Percentiles rank a stretch among this genome's conserved stretches.
Conservation (phyloP, 2,329 filamentous ascomycete genomes). For the Exophiala calicioides region DNA sequence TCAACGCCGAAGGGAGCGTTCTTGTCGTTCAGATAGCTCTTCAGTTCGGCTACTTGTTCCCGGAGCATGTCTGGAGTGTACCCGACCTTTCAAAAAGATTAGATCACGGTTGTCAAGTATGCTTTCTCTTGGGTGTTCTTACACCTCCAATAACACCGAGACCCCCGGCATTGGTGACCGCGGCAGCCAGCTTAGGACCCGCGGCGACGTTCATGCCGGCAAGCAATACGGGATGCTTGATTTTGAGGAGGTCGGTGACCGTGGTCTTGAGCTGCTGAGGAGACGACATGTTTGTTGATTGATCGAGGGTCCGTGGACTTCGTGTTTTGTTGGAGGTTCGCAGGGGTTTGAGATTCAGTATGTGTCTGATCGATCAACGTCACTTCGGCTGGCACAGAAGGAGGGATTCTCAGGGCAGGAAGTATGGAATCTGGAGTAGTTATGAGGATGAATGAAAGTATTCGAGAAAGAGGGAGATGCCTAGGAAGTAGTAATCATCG, state of each 20-base stretch:
- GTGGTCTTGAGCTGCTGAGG: conserved; percentile 86
- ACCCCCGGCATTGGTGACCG: conserved; percentile 94
- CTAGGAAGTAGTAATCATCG: conserved; percentile 15
- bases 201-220: conserved; percentile 99
- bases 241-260: conserved; percentile 93
- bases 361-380: too few relatives aligned
- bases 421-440: not conserved
- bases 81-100: conserved; percentile 43
- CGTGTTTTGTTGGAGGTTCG: too few relatives aligned
- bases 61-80: conserved; percentile 97
- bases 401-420: not conserved
- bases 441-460: not conserved
- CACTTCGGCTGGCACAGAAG: too few relatives aligned
- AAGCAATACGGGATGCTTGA: conserved; percentile 93
- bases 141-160: conserved; percentile 92
- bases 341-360: too few relatives aligned
- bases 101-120: conserved; percentile 3
- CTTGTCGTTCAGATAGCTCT: conserved; percentile 83
- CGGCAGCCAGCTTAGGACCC: conserved; percentile 91
- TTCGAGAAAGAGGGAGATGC: not conserved
- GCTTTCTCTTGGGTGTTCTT: conserved; percentile 38
- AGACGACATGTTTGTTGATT: conserved; percentile 27
- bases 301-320: not conserved
- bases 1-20: conserved; percentile 95
- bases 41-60: conserved; percentile 93